Base-by-base conservation (phyloP, 208 protist species). In the Trypanosoma platydactyli region DNA sequence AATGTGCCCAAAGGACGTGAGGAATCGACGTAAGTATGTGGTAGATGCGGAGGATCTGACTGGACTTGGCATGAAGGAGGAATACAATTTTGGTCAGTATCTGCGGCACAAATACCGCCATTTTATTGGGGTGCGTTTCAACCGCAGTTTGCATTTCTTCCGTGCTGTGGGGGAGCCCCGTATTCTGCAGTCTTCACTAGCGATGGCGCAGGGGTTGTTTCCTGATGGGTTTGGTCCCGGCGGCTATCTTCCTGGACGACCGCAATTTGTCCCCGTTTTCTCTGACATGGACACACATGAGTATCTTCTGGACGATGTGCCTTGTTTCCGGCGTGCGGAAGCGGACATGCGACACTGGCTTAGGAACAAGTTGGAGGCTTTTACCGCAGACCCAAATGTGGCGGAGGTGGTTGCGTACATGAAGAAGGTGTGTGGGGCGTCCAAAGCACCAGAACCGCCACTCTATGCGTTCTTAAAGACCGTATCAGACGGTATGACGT, bases 201-300 rank as follows among this genome's bases (percentile, higher is more conserved):
- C 88, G 13, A 79, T 94, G 9, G 75, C 84, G 38, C 80, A 88
- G 59, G 88, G 83, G 27, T 64, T 94, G 35, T 94, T 91, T 64
- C 88, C 88, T 3, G 78, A 91, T 33, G 88, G 88, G 27, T 94
- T 85, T 68, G 88, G 88, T 57, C 84, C 82, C 0, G 82, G 73
- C 22, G 84, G 80, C 20, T 89, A 77, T 68, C 70, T 94, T 51
- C 88, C 88, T 11, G 71, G 73, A 0, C 80, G 80, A 3, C 88
- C 88, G 4, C 88, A 94, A 61, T 94, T 91, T 73, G 81, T 91
- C 22, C 88, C 88, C 35, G 73, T 94, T 54, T 94, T 91, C 65
- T 86, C 84, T 1, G 88, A 94, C 58, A 91, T 94, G 88, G 81
- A 91, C 70, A 89, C 84, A 48, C 88, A 94, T 64, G 88, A 94